Evolutionary conservation across 2,329 filamentous ascomycete species (phyloP).

Genomic region (Aspergillus aculeatinus): DNA sequence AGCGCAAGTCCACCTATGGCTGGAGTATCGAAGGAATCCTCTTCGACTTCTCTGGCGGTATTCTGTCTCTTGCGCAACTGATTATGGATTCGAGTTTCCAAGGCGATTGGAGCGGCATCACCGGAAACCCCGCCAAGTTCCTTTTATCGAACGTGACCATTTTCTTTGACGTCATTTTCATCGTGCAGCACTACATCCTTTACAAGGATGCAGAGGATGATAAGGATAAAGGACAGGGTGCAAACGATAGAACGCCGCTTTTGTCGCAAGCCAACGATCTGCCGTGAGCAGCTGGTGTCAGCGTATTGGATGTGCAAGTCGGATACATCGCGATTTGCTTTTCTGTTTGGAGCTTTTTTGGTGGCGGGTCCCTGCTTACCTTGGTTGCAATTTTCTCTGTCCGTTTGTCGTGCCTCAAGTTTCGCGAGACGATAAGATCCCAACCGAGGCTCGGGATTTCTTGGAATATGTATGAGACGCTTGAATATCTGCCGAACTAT

Average conservation of each 20-base stretch:
- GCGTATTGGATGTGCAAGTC: neutral
- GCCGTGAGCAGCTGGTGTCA: slow-evolving; percentile 11
- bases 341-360: neutral
- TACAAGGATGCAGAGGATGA: slow-evolving; percentile 52
- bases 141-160: slow-evolving; percentile 82
- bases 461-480: neutral
- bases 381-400: neutral
- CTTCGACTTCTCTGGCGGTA: slow-evolving; percentile 76
- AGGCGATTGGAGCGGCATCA: slow-evolving; percentile 84
- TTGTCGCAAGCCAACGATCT: slow-evolving; percentile 21
- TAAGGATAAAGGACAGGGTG: slow-evolving; percentile 18
- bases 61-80: slow-evolving; percentile 79
- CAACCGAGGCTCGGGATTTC: neutral
- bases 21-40: slow-evolving; percentile 86
- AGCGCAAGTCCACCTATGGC: slow-evolving; percentile 78
- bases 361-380: neutral
- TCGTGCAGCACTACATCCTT: slow-evolving; percentile 82
- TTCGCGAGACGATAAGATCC: neutral
- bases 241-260: slow-evolving; percentile 30
- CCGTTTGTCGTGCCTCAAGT: neutral
- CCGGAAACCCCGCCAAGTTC: slow-evolving; percentile 89
- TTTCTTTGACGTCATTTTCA: slow-evolving; percentile 81
- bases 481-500: neutral
- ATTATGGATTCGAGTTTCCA: slow-evolving; percentile 81
- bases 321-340: neutral